Conservation (phyloP, 2,329 filamentous ascomycete species). For the Hypomyces rosellus region DNA sequence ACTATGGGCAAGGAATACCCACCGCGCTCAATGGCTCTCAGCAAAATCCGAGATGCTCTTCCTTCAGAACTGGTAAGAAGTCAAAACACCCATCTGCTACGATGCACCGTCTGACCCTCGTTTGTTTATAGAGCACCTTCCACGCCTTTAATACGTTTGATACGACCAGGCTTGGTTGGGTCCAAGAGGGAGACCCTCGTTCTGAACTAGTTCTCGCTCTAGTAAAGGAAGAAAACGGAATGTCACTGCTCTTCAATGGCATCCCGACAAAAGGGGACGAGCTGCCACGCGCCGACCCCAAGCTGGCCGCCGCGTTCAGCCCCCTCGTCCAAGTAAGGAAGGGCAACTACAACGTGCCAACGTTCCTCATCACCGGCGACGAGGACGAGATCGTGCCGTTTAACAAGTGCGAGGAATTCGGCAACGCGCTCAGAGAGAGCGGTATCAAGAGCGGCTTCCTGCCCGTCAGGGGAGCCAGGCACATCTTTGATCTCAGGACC, state of each 20-base stretch:
- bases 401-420: constrained; percentile 12
- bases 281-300: constrained; percentile 7
- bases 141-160: constrained; percentile 15
- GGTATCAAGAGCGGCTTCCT: constrained; percentile 13
- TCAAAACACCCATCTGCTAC: background rate
- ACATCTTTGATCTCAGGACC: constrained; percentile 16
- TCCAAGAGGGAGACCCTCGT: constrained; percentile 13
- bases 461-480: constrained; percentile 12
- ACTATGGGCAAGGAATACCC: constrained; percentile 14
- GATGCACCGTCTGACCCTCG: background rate
- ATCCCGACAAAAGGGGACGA: constrained; percentile 8
- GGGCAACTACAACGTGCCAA: constrained; percentile 15
- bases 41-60: constrained; percentile 10
- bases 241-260: constrained; percentile 16
- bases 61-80: constrained; percentile 7
- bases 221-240: constrained; percentile 16
- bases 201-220: constrained; percentile 16
- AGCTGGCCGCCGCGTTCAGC: constrained; percentile 13
- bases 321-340: constrained; percentile 14
- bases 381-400: constrained; percentile 17
- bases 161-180: constrained; percentile 16
- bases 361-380: constrained; percentile 16
- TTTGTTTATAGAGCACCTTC: constrained; percentile 3
- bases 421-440: background rate
- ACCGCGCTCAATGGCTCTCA: constrained; percentile 13